Evolutionary conservation across 768 basidiomycete species (phyloP).

Genomic region (Holtermanniella nyarrowii): DNA sequence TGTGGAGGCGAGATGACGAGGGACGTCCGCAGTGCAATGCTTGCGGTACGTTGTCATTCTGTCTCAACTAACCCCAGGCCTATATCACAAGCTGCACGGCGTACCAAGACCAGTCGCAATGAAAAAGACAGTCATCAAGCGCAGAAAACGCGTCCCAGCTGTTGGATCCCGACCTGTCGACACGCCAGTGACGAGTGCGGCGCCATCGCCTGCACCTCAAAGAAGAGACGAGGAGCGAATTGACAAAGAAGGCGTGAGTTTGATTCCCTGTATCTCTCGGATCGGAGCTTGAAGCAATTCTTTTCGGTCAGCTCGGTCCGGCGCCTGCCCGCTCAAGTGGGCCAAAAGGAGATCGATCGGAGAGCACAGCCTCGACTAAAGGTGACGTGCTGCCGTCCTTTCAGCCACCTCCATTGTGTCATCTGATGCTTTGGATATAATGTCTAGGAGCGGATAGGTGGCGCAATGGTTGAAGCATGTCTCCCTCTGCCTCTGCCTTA

Average conservation of each 20-base stretch:
- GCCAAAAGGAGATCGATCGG: neutral
- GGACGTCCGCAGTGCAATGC: constrained; percentile 46
- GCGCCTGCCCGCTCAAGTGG: neutral
- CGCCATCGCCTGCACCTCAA: neutral
- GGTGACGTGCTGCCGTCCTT: no score
- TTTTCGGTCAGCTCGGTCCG: no score
- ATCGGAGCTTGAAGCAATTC: no score
- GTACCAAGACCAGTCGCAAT: constrained; percentile 94
- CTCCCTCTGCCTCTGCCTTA: neutral
- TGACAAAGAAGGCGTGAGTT: constrained; percentile 29
- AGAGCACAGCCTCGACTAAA: constrained; percentile 1
- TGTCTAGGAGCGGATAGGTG: no score
- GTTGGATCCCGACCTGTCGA: constrained; percentile 36
- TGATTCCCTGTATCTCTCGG: neutral
- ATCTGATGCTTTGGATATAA: no score
- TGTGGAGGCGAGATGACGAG: constrained; percentile 46
- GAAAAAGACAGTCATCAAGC: constrained; percentile 99
- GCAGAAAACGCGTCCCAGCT: constrained; percentile 92
- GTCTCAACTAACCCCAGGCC: constrained; percentile 48
- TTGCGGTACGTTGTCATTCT: constrained; percentile 40
- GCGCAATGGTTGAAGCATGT: neutral
- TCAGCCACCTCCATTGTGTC: no score
- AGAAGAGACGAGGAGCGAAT: constrained; percentile 12
- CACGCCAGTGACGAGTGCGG: neutral
- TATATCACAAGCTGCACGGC: constrained; percentile 97